A percentile compares a stretch with the other conserved stretches of the same genome.
phyloP scores from a whole-genome alignment of 2,329 filamentous ascomycete species.

The Cladosporium halotolerans region DNA sequence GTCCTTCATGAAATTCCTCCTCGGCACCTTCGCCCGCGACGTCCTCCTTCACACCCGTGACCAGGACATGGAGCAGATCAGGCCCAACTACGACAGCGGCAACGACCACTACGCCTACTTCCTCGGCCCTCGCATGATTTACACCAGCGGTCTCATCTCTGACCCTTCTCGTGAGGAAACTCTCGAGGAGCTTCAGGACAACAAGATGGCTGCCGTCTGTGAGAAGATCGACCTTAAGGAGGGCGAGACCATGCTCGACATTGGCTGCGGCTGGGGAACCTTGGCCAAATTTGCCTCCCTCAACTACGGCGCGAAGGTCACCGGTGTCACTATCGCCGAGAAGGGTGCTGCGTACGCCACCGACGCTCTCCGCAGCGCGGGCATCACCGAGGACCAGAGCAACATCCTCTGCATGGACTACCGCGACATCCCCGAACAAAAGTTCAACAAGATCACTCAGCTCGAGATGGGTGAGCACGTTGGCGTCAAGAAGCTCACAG shows the following conservation, averaged over 20 bases:
- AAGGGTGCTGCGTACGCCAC: slow-evolving; percentile 99
- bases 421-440: slow-evolving; percentile 75
- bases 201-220: slow-evolving; percentile 91
- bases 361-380: slow-evolving; percentile 72
- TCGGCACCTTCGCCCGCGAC: slow-evolving; percentile 82
- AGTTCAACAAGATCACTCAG: slow-evolving; percentile 94
- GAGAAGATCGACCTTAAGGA: slow-evolving; percentile 85
- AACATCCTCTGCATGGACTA: slow-evolving; percentile 95
- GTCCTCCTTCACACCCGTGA: slow-evolving; percentile 87
- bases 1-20: slow-evolving; percentile 78
- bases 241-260: slow-evolving; percentile 81
- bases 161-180: slow-evolving; percentile 82
- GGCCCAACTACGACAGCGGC: slow-evolving; percentile 94
- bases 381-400: slow-evolving; percentile 80
- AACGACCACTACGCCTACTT: slow-evolving; percentile 99
- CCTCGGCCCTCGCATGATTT: slow-evolving; percentile 96
- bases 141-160: slow-evolving; percentile 90
- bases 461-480: slow-evolving; percentile 99
- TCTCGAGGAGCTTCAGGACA: slow-evolving; percentile 93
- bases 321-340: slow-evolving; percentile 86
- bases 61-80: slow-evolving; percentile 96
- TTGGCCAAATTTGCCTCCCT: slow-evolving; percentile 87
- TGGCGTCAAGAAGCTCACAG: slow-evolving; percentile 78
- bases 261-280: slow-evolving; percentile 97
- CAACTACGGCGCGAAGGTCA: slow-evolving; percentile 80